Base-by-base conservation (phyloP, 805 yeast species). In the Kluyveromyces lactis region DNA sequence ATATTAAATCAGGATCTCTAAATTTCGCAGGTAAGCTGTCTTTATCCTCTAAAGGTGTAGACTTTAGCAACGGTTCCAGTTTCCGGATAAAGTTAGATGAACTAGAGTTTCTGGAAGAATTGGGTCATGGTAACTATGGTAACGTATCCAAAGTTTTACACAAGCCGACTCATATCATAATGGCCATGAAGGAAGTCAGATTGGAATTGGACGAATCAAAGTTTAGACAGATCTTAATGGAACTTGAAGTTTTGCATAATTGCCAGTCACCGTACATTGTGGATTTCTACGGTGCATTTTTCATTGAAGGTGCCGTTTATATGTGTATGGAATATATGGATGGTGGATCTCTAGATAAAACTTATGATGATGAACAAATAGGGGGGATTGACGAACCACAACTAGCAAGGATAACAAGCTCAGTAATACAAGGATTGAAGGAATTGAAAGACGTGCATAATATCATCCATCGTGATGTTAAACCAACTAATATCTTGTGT, bases 301-400 rank as follows among this genome's bases (percentile, higher is more conserved):
- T 90, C 56, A 86, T 86, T 24, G 98, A 92, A 63, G 96, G 97
- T 34, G 95, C 97, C 1, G 98, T 90, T 19, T 92, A 89, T 64
- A 86, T 90, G 86, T 92, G 97, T 64, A 90, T 90, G 75, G 98
- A 90, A 64, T 86, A 79, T 60, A 90, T 90, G 98, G 94, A 86
- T 60, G 97, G 95, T 35, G 95, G 96, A 0, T 86, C 96, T 0
- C 65, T 90, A 43, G 96, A 90, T 62, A 85, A 83, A 55, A 70
- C 89, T 12, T 90, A 87, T 60, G 81, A 78, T 3, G 68, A 66
- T 18, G 46, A 46, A n/a, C 50, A 48, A 2, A 66, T 67, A n/a
- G 68, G 63, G 35, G 86, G 89, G 31, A 68, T 83, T 24, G 82
- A 80, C 46, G 98, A 90, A 57, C 74, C 78, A 5, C 81, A 81